A percentile compares a stretch with the other conserved stretches of the same genome.
These are phyloP conservation scores for Chenopodium album DNA, from an alignment of 148 eudicot genomes.

Conservation along the genomic window DNA sequence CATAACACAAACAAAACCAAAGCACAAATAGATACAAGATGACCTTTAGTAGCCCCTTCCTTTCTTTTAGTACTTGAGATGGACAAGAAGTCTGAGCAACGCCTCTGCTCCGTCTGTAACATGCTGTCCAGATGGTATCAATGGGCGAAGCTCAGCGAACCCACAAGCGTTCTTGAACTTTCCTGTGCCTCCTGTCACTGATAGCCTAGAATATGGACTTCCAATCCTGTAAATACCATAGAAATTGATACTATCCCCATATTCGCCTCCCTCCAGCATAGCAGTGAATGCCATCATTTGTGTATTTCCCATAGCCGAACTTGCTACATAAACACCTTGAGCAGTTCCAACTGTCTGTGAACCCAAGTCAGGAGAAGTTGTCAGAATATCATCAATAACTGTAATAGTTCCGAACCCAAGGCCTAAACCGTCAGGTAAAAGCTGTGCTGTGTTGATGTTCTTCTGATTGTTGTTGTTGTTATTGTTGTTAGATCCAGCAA, in stretches of 20 bases:
- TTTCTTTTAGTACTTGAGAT: constrained; percentile 58
- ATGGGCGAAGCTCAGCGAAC: constrained; percentile 81
- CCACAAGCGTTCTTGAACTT: constrained; percentile 88
- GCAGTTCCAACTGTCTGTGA: constrained; percentile 77
- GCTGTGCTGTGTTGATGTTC: constrained; percentile 38
- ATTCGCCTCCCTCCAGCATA: constrained; percentile 95
- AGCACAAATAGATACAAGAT: constrained; percentile 20
- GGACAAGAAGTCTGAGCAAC: constrained; percentile 73
- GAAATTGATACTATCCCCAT: constrained; percentile 91
- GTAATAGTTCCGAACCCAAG: constrained; percentile 94
- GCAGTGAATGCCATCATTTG: constrained; percentile 97
- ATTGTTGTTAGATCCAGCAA: constrained; percentile 51
- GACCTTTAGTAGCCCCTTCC: background rate
- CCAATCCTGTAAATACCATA: constrained; percentile 85
- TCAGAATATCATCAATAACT: constrained; percentile 86
- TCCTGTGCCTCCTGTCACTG: constrained; percentile 92
- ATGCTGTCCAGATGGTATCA: constrained; percentile 77
- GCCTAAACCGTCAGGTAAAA: constrained; percentile 87
- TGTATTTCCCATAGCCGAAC: constrained; percentile 75
- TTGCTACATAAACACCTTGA: constrained; percentile 85
- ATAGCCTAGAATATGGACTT: constrained; percentile 67
- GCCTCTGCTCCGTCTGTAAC: constrained; percentile 74
- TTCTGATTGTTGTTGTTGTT: constrained; percentile 29
- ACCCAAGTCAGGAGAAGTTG: constrained; percentile 71
- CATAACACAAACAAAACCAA: constrained; percentile 26